Evolutionary conservation across 176 grass and related monocot genomes (phyloP).

Genomic region (Puya raimondii): DNA sequence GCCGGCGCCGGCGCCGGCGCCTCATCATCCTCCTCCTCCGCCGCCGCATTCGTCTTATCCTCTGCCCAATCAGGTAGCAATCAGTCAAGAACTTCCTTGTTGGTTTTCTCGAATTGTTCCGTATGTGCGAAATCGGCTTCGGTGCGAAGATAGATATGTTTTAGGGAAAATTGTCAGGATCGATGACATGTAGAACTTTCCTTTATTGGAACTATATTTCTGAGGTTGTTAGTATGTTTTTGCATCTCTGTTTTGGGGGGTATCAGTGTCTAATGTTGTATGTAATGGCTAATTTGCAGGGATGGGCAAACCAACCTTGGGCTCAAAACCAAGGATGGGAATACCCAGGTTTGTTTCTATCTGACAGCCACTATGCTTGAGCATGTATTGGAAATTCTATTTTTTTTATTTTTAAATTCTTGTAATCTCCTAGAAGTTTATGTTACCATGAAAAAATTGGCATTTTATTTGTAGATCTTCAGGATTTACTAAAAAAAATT

Average conservation of each 20-base stretch:
- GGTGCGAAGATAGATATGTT: too few species aligned
- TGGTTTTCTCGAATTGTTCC: conserved; percentile 9
- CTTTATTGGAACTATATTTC: too few species aligned
- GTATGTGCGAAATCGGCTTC: background rate
- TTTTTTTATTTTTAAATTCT: conserved; percentile 7
- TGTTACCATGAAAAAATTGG: too few species aligned
- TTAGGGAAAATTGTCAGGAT: background rate
- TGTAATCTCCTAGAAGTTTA: too few species aligned
- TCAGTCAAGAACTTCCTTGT: background rate
- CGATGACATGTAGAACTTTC: too few species aligned
- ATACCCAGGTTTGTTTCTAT: conserved; percentile 46
- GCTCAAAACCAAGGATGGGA: conserved; percentile 40
- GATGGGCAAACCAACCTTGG: conserved; percentile 49
- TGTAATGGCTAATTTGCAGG: conserved; percentile 32
- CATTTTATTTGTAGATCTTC: too few species aligned
- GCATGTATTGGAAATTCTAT: background rate
- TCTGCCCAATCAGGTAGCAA: conserved; percentile 35
- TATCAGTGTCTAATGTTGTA: conserved; percentile 2
- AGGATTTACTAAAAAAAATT: too few species aligned
- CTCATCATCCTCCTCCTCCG: background rate
- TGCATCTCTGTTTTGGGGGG: too few species aligned
- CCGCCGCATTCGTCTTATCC: conserved; percentile 26
- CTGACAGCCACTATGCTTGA: background rate
- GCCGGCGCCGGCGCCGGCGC: conserved; percentile 16
- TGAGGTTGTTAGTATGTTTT: too few species aligned